phyloP scores from a whole-genome alignment of 441 rosid genomes.

The Adansonia gregorii region DNA sequence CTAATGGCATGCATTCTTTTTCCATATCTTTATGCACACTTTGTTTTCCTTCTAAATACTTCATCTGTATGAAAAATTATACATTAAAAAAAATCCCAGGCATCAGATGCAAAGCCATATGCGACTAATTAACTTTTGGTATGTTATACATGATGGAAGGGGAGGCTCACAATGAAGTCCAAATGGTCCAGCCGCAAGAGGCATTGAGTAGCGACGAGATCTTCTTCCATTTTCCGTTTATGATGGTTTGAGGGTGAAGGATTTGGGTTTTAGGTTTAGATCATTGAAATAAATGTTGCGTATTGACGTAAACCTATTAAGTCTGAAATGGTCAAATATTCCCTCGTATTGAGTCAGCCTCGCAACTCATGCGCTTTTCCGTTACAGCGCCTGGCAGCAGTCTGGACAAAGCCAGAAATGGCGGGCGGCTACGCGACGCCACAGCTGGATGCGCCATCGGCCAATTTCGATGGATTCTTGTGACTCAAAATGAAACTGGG shows the following conservation, averaged over 20 bases:
- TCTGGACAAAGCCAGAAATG: background rate
- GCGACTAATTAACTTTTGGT: background rate
- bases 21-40: slow-evolving; percentile 44
- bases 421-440: too few species aligned
- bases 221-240: slow-evolving; percentile 46
- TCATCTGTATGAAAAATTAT: slow-evolving; percentile 39
- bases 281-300: background rate
- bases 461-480: background rate
- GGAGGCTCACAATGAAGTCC: slow-evolving; percentile 52
- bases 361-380: slow-evolving; percentile 30
- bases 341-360: slow-evolving; percentile 15
- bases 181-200: slow-evolving; percentile 61
- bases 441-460: background rate
- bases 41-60: slow-evolving; percentile 51
- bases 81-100: background rate
- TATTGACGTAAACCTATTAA: background rate
- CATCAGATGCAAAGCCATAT: background rate
- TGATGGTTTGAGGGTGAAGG: too few species aligned
- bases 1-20: slow-evolving; percentile 41
- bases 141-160: background rate
- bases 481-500: background rate
- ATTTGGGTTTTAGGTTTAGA: background rate
- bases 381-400: slow-evolving; percentile 29
- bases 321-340: slow-evolving; percentile 21
- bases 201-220: slow-evolving; percentile 40